Base-by-base conservation (phyloP, 176 grass and related monocot genomes). In the Aechmea fasciata region DNA sequence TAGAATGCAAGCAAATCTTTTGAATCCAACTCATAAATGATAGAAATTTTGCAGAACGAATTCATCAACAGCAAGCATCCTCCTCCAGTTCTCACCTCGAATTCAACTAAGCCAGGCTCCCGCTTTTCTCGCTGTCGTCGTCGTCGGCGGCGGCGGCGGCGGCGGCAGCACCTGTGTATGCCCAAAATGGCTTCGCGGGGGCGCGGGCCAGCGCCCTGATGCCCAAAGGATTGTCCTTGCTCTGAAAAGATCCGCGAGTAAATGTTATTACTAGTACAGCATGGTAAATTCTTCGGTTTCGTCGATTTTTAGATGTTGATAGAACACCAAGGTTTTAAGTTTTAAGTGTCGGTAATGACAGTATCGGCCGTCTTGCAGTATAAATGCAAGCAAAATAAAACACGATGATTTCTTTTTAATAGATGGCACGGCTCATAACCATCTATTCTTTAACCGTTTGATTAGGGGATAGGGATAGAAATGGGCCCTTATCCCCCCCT, bases 181-280 rank as follows among this genome's bases (percentile, higher is more conserved):
- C 68, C 1, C 55, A 78, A 66, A 79, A 83, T 11, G 63, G 47
- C 68, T 72, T 84, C 1, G 91, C 88, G 0, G 87, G 75, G 20
- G 75, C 91, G 41, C 88, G 82, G 73, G 68, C 79, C 77, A 86
- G 29, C 7, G 91, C 83, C 73, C 86, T 91, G 64, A 91, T 76
- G 15, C 63, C 87, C 47, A 96, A 28, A 57, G 80, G 83, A 57
- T 84, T 91, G 74, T 85, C 84, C 74, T 96, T 96, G 77, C 85
- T 96, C 91, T 96, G 82, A 9, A 9, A 22, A 61, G 0, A 23
- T 52, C 57, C 51, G 79, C 76, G 22, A 50, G 25, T 14, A 53
- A 2, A 18, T 51, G 13, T 51, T 28, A 75, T 51, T 66, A 26
- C 25, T 26, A 26, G 2, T 26, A 26, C 25, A 26, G 2, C 25